phyloP scores from a whole-genome alignment of 140 eudicot species.

The Anethum foeniculum region DNA sequence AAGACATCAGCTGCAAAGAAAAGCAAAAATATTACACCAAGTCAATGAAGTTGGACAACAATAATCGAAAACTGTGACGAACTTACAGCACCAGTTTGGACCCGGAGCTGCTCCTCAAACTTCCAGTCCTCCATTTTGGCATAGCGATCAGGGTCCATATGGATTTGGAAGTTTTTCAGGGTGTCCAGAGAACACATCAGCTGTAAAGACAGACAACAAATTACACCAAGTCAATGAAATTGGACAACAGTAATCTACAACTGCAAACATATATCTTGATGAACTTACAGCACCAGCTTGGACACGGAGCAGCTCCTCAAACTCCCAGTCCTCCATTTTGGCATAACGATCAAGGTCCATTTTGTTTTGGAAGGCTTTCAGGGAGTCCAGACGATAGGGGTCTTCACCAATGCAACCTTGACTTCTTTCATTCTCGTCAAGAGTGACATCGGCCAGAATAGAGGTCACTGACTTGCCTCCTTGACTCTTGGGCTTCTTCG shows the following conservation, averaged over 20 bases:
- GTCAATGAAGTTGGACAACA: not conserved
- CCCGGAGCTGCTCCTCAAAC: not conserved
- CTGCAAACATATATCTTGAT: not conserved
- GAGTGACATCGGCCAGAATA: not conserved
- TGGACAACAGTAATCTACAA: not conserved
- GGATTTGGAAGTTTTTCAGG: not conserved
- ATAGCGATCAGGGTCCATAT: not conserved
- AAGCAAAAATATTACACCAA: not conserved
- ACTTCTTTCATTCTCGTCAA: not conserved
- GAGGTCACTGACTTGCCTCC: not conserved
- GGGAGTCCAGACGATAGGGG: not conserved
- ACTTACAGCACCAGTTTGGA: not conserved
- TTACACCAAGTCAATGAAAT: not conserved
- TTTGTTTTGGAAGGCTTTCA: not conserved
- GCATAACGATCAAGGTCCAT: not conserved
- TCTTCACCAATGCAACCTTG: not conserved
- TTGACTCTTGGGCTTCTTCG: not conserved
- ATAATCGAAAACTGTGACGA: not conserved
- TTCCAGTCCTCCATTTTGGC: not conserved
- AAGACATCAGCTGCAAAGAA: not conserved
- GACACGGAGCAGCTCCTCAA: not conserved
- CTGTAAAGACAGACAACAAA: not conserved
- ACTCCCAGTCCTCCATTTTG: not conserved
- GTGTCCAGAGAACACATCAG: not conserved
- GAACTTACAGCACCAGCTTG: not conserved